Conservation (phyloP, 371 early-diverging fungal species). For the Rozella allomycis region DNA sequence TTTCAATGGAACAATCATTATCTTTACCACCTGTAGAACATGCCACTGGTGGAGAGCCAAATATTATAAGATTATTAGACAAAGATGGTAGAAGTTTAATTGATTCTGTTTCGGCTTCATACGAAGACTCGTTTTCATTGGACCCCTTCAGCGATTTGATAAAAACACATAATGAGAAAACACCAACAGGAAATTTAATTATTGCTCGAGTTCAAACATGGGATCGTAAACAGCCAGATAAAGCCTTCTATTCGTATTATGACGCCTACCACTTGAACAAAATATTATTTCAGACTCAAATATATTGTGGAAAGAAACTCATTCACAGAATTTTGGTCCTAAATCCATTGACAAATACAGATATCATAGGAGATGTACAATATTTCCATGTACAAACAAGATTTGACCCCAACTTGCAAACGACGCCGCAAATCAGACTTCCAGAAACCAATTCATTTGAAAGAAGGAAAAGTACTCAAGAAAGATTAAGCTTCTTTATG, state of each 20-base stretch:
- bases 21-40: too few species aligned
- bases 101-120: slow-evolving; percentile 21
- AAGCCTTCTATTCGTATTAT: slow-evolving; percentile 27
- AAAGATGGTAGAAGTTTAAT: slow-evolving; percentile 12
- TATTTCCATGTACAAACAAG: too few species aligned
- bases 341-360: slow-evolving; percentile 36
- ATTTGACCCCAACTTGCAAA: too few species aligned
- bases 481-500: too few species aligned
- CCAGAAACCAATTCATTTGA: too few species aligned
- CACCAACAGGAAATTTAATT: slow-evolving; percentile 17
- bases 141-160: slow-evolving; percentile 26
- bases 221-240: slow-evolving; percentile 33
- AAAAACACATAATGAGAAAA: slow-evolving; percentile 12
- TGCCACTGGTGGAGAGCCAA: too few species aligned
- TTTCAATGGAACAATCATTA: too few species aligned
- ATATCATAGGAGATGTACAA: slow-evolving; percentile 36
- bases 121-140: slow-evolving; percentile 14
- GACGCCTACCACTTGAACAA: slow-evolving; percentile 32
- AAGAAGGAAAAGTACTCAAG: too few species aligned
- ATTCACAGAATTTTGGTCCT: slow-evolving; percentile 33
- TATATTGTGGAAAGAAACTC: slow-evolving; percentile 26
- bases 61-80: slow-evolving; percentile 20
- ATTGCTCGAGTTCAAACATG: slow-evolving; percentile 35
- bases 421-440: too few species aligned
- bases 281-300: slow-evolving; percentile 36